Conservation (phyloP, 2,329 filamentous ascomycete genomes). For the Penicillium concentricum region DNA sequence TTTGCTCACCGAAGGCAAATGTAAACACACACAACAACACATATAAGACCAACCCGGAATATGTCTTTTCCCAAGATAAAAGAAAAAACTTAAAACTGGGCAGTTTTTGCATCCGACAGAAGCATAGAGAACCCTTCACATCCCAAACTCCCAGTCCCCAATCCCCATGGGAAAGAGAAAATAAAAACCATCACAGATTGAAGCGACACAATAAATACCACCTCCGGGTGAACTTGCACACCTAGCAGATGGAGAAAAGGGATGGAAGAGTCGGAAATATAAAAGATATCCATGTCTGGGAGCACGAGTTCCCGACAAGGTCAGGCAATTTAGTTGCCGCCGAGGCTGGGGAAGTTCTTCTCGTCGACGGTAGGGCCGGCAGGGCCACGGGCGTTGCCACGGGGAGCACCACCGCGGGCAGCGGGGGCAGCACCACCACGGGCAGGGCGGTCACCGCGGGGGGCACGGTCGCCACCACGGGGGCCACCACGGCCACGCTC, state of each 20-base stretch:
- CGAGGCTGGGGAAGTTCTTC: conserved; percentile 49
- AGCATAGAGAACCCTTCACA: not conserved
- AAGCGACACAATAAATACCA: conserved; percentile 6
- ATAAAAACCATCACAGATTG: conserved; percentile 8
- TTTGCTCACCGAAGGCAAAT: conserved; percentile 25
- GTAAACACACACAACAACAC: conserved; percentile 18
- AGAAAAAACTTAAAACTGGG: conserved; percentile 3
- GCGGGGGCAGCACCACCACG: conserved; percentile 44
- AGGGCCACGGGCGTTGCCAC: conserved; percentile 13
- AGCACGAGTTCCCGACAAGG: conserved; percentile 5
- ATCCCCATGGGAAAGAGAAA: conserved; percentile 6
- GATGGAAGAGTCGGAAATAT: conserved; percentile 1
- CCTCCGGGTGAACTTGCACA: conserved; percentile 8
- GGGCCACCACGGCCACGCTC: conserved; percentile 21
- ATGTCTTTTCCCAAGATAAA: conserved; percentile 9
- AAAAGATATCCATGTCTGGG: not conserved
- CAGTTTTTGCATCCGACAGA: conserved; percentile 8
- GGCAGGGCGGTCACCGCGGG: conserved; percentile 21
- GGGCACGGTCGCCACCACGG: conserved; percentile 23
- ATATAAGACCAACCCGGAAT: conserved; percentile 13
- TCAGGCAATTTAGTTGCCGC: conserved; percentile 36
- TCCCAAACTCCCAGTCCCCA: not conserved
- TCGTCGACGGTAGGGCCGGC: conserved; percentile 42
- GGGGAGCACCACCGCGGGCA: conserved; percentile 45
- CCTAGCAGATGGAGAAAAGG: conserved; percentile 7